Percentiles rank a stretch among this genome's conserved stretches.
Evolutionary conservation across 2,329 filamentous ascomycete genomes (phyloP).

Genomic region (Decorospora gaudefroyi): DNA sequence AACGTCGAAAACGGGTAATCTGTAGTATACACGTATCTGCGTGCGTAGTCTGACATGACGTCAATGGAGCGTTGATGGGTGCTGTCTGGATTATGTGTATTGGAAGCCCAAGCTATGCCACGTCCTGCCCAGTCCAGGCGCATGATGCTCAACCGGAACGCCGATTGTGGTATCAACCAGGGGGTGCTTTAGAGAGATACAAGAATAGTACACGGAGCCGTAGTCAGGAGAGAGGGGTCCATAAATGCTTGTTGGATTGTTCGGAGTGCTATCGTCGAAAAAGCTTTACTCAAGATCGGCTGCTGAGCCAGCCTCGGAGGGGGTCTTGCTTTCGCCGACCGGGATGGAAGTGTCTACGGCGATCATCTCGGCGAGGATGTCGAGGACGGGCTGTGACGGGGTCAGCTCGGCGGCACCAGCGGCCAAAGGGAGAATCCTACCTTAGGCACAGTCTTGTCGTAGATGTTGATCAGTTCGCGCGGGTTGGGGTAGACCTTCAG

Average conservation of each 20-base stretch:
- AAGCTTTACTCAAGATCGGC: slow-evolving; percentile 41
- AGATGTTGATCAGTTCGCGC: slow-evolving; percentile 89
- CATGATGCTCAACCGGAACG: slow-evolving; percentile 33
- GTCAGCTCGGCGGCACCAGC: slow-evolving; percentile 20
- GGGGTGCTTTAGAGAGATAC: slow-evolving; percentile 43
- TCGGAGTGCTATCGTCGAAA: slow-evolving; percentile 7
- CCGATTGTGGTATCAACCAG: slow-evolving; percentile 28
- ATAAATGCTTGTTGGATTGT: slow-evolving; percentile 20
- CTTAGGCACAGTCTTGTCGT: slow-evolving; percentile 98
- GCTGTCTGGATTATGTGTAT: slow-evolving; percentile 25
- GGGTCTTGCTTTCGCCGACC: slow-evolving; percentile 44
- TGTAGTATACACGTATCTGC: slow-evolving; percentile 42
- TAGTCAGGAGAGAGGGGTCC: slow-evolving; percentile 26
- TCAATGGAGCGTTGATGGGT: slow-evolving; percentile 19
- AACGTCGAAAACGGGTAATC: slow-evolving; percentile 32
- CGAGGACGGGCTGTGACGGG: slow-evolving; percentile 74
- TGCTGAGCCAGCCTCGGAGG: slow-evolving; percentile 43
- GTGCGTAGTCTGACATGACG: slow-evolving; percentile 24
- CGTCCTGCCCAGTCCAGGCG: slow-evolving; percentile 21
- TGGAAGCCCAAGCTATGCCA: slow-evolving; percentile 28
- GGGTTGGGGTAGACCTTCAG: slow-evolving; percentile 98
- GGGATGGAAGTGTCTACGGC: slow-evolving; percentile 74
- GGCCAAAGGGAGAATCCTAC: slow-evolving; percentile 52
- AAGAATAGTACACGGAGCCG: slow-evolving; percentile 42
- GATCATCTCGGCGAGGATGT: slow-evolving; percentile 97